A percentile compares a stretch with the other conserved stretches of the same genome.
These are phyloP conservation scores for Pelargonium myrrhifolium DNA, from an alignment of 441 rosid species.

Conservation along the genomic window DNA sequence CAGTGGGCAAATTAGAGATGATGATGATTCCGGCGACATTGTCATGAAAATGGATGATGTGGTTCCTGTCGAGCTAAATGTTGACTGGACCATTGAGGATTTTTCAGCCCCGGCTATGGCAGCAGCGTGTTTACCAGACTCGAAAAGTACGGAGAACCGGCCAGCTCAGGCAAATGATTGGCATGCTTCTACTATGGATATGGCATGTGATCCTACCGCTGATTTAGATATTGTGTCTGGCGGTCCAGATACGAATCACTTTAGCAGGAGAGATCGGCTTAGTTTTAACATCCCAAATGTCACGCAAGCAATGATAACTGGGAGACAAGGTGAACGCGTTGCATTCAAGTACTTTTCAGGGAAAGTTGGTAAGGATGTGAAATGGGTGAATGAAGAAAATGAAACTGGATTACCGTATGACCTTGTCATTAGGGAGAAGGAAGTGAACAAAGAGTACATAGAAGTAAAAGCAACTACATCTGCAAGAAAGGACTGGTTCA, in stretches of 20 bases:
- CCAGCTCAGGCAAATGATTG: conserved; percentile 12
- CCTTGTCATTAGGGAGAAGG: conserved; percentile 46
- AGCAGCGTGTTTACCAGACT: conserved; percentile 12
- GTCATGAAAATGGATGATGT: conserved; percentile 17
- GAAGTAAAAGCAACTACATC: conserved; percentile 88
- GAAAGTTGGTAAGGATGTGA: conserved; percentile 40
- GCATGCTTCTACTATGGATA: conserved; percentile 21
- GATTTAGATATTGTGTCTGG: conserved; percentile 26
- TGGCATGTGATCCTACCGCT: conserved; percentile 17
- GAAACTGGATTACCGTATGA: conserved; percentile 88
- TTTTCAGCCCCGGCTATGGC: conserved; percentile 14
- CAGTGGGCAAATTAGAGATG: conserved; percentile 21
- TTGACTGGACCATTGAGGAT: conserved; percentile 37
- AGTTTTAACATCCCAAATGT: conserved; percentile 39
- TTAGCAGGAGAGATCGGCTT: conserved; percentile 52
- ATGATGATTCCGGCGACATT: conserved; percentile 22
- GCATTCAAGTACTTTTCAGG: conserved; percentile 56
- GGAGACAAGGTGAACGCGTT: conserved; percentile 69
- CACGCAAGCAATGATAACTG: conserved; percentile 46
- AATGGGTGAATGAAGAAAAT: conserved; percentile 62
- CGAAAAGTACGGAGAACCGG: conserved; percentile 18
- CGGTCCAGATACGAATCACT: conserved; percentile 20
- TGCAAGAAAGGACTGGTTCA: conserved; percentile 70
- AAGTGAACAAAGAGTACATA: conserved; percentile 39
- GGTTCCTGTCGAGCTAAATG: conserved; percentile 25